Evolutionary conservation across 2,329 filamentous ascomycete species (phyloP), one percentile per base, ranked within the genome.

Genomic region (Coleophoma eucalyptorum): DNA sequence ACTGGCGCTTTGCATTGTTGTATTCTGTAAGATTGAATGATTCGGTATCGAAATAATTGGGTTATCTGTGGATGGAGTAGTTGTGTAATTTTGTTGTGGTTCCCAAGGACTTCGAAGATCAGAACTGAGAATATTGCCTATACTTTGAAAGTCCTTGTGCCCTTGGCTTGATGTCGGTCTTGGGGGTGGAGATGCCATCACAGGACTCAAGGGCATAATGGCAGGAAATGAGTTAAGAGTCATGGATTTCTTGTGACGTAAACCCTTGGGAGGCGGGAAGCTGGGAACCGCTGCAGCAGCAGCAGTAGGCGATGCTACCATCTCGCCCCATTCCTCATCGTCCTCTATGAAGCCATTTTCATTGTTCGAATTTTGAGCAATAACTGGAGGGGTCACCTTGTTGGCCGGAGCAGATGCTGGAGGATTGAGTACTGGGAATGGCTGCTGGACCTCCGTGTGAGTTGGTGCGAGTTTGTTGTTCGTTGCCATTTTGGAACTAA

Each of bases 281-380:
- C 46, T 47, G 21, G 61, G 50, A 12, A 52, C 26, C n/a, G 53
- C 50, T 20, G 50, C 43, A 12, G 54, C 55, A 34, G 54, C 50
- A 12, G 54, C 55, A 32, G 54, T 50, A 19, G 67, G 65, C 1
- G 66, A 68, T 31, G 64, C 62, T 15, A 69, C 59, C 67, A 70
- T 68, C 49, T 70, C 67, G 6, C 67, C 67, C 67, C 67, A 70
- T 43, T 67, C 67, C 49, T 69, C 66, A 43, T 64, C 62, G 5
- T 62, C 62, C 21, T 65, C 61, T 12, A 16, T 21, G 35, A 11
- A 13, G 26, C n/a, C 5, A 19, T 13, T 21, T 19, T 35, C 26
- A 4, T 32, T 18, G 31, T 11, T 26, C 8, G 37, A 21, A 11
- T 26, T 8, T 5, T 8, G 26, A 2, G 26, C 26, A 26, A 26